Evolutionary conservation across 1,284 basidiomycete genomes (phyloP).

Genomic region (Ceratobasidium sp.): DNA sequence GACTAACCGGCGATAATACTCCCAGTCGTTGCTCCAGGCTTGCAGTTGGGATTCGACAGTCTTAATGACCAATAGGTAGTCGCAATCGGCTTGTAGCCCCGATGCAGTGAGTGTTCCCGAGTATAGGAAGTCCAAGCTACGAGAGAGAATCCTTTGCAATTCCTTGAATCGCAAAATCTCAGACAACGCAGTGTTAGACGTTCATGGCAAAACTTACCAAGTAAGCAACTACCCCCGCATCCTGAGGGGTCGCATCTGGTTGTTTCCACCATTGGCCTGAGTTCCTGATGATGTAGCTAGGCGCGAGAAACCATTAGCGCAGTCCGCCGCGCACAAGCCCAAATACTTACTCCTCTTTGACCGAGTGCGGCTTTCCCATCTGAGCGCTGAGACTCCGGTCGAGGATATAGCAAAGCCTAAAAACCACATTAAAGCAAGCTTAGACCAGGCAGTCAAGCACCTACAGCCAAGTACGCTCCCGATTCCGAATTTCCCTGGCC

Average conservation of each 20-base stretch:
- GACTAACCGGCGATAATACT: conserved; percentile 46
- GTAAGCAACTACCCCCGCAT: conserved; percentile 74
- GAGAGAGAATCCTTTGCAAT: conserved; percentile 86
- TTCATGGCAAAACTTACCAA: conserved; percentile 58
- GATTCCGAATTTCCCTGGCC: conserved; percentile 87
- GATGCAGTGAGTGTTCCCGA: conserved; percentile 83
- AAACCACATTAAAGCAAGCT: neutral
- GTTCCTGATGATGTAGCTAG: conserved; percentile 88
- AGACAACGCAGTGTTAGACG: conserved; percentile 49
- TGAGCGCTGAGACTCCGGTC: conserved; percentile 93
- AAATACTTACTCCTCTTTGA: conserved; percentile 82
- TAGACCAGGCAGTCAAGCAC: conserved; percentile 11
- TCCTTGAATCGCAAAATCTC: conserved; percentile 64
- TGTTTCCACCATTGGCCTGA: conserved; percentile 76
- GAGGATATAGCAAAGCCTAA: conserved; percentile 79
- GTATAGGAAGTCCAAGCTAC: conserved; percentile 91
- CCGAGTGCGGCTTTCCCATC: conserved; percentile 89
- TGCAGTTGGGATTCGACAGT: conserved; percentile 84
- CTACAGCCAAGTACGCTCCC: conserved; percentile 90
- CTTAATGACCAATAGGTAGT: conserved; percentile 85
- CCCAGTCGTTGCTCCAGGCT: conserved; percentile 76
- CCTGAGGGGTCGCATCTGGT: conserved; percentile 68
- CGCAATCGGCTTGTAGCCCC: conserved; percentile 86
- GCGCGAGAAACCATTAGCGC: conserved; percentile 36
- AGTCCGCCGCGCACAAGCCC: conserved; percentile 51